Base-by-base conservation (phyloP, 2,329 filamentous ascomycete genomes). In the Arthrobotrys conoides region DNA sequence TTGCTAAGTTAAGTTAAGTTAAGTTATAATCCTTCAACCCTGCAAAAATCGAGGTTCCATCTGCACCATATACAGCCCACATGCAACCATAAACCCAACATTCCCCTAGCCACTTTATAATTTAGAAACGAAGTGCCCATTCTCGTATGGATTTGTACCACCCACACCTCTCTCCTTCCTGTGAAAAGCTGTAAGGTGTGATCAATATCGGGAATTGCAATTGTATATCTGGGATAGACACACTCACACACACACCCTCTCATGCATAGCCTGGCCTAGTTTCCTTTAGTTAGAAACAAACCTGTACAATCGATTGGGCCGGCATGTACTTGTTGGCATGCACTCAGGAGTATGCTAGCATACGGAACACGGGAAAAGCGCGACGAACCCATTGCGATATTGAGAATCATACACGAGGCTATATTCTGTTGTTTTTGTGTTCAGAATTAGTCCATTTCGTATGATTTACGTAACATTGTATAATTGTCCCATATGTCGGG, bases 51-150 rank as follows among this genome's bases (percentile, higher is more conserved):
- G 51, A 36, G 24, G 51, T 57, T 36, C 51, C 51, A 18, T 57
- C 14, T 36, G 51, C 51, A 57, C 16, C 12, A 10, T 57, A 57
- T 57, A 33, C 51, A 12, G 22, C 53, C 53, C 53, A 59, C 53
- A 59, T 59, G 55, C 55, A 59, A 59, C 55, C 38, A 59, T 22
- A 22, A 38, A 36, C 30, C 38, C 55, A 59, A 59, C 55, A 59
- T 59, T 59, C 55, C 24, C 55, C 51, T 36, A 33, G 51, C 30
- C 16, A 16, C 3, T 59, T 59, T 41, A 41, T 30, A 59, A 59
- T 59, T 59, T 41, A 41, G 55, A 59, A 59, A 22, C 33, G 10
- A 14, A 22, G n/a, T 20, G 6, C 41, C 55, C 9, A 10, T 59
- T 59, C 20, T 24, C 33, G 10, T 1, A 48, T 48, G n/a, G 20